A percentile compares a stretch with the other conserved stretches of the same genome.
These are phyloP conservation scores for Candida mesenterica DNA, from an alignment of 1,139 yeast species.

Conservation along the genomic window DNA sequence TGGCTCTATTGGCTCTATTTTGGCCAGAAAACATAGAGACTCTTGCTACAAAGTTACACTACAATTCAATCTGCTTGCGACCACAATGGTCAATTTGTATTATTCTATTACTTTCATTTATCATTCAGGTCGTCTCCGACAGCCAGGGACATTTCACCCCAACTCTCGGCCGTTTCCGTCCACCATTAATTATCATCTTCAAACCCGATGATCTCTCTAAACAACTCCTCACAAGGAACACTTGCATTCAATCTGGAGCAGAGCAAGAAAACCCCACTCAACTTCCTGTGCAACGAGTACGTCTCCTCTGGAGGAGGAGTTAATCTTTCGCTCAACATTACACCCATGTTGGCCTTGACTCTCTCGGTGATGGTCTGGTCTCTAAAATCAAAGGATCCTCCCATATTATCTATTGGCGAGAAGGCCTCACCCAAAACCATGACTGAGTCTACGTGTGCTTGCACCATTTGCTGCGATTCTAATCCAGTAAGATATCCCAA, in stretches of 20 bases:
- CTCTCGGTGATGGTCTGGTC: conserved; percentile 91
- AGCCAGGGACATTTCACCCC: too few species aligned
- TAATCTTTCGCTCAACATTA: conserved; percentile 87
- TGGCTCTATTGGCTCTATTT: too few species aligned
- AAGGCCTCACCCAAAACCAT: conserved; percentile 93
- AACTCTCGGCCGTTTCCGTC: neutral
- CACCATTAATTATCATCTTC: conserved; percentile 10
- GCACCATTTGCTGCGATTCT: conserved; percentile 82
- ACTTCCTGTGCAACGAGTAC: conserved; percentile 87
- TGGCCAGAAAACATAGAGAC: too few species aligned
- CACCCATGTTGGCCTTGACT: conserved; percentile 77
- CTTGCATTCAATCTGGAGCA: conserved; percentile 84
- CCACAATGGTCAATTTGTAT: too few species aligned
- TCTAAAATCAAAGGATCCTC: conserved; percentile 63
- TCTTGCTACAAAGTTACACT: too few species aligned
- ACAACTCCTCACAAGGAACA: conserved; percentile 79
- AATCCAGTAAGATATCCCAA: conserved; percentile 91
- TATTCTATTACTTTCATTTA: too few species aligned
- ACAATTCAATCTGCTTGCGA: too few species aligned
- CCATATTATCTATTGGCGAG: conserved; percentile 49
- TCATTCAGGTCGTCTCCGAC: too few species aligned
- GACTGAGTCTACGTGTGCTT: conserved; percentile 90
- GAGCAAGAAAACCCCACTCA: conserved; percentile 88
- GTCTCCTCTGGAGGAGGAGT: conserved; percentile 99
- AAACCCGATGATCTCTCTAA: conserved; percentile 67